phyloP scores from a whole-genome alignment of 805 yeast species.

The Metschnikowia cubensis region DNA sequence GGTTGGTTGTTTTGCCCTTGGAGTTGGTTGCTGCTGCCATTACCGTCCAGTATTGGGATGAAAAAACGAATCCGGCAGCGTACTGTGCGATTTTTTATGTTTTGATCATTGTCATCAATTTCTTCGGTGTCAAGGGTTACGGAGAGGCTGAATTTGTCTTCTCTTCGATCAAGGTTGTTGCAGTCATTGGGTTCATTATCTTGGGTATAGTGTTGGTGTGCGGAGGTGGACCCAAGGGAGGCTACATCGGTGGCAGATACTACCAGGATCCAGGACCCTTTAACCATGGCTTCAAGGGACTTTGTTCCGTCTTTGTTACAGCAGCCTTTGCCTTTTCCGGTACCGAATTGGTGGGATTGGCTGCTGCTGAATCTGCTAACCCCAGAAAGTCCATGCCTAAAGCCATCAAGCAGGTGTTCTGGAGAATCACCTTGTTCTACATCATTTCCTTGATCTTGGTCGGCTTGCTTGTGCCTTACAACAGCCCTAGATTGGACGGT shows the following conservation, averaged over 20 bases:
- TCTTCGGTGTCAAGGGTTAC: constrained; percentile 18
- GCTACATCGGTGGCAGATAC: constrained; percentile 36
- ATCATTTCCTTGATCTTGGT: constrained; percentile 38
- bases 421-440: constrained; percentile 39
- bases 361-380: constrained; percentile 34
- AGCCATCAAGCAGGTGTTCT: constrained; percentile 42
- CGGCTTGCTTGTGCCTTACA: constrained; percentile 38
- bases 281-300: constrained; percentile 35
- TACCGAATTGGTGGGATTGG: constrained; percentile 39
- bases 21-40: constrained; percentile 64
- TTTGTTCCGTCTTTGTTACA: constrained; percentile 36
- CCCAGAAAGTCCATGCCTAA: constrained; percentile 39
- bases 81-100: constrained; percentile 57
- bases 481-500: constrained; percentile 24
- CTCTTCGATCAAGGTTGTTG: constrained; percentile 59
- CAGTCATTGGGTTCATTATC: constrained; percentile 56
- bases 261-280: constrained; percentile 39
- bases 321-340: constrained; percentile 43
- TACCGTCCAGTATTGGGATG: constrained; percentile 52
- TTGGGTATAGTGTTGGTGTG: constrained; percentile 49
- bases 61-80: constrained; percentile 48
- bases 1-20: constrained; percentile 56
- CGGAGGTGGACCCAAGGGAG: constrained; percentile 44
- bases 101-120: constrained; percentile 32
- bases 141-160: constrained; percentile 66